phyloP scores from a whole-genome alignment of 768 basidiomycete species.

The Rhizopogon salebrosus region DNA sequence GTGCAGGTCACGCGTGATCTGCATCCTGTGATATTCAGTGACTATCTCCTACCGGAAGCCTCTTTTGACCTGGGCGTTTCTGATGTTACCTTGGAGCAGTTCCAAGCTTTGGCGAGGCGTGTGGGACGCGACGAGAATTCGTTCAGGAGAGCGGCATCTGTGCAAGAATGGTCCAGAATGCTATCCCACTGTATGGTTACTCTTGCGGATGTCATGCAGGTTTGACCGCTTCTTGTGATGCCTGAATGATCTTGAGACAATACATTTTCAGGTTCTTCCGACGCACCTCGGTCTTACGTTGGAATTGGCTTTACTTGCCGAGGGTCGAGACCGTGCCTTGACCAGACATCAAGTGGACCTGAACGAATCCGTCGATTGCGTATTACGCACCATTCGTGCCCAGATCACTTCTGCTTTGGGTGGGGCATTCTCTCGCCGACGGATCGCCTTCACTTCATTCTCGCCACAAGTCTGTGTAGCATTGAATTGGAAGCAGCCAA shows the following conservation, averaged over 20 bases:
- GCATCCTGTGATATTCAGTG: conserved; percentile 79
- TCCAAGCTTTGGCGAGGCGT: conserved; percentile 56
- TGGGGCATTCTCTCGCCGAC: conserved; percentile 53
- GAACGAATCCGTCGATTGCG: conserved; percentile 79
- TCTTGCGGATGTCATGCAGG: conserved; percentile 71
- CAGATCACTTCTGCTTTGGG: conserved; percentile 51
- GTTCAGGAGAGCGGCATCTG: conserved; percentile 24
- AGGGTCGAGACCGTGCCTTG: conserved; percentile 34
- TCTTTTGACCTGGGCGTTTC: conserved; percentile 75
- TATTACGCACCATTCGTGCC: conserved; percentile 74
- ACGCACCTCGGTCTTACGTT: conserved; percentile 68
- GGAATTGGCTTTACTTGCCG: conserved; percentile 74
- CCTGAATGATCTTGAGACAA: conserved; percentile 4
- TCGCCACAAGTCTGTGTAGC: conserved; percentile 86
- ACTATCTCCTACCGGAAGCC: conserved; percentile 70
- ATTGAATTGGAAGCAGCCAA: conserved; percentile 98
- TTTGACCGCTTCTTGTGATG: conserved; percentile 28
- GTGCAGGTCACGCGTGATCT: conserved; percentile 92
- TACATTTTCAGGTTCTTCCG: conserved; percentile 47
- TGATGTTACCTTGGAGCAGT: conserved; percentile 82
- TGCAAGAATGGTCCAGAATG: conserved; percentile 42
- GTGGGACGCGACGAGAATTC: conserved; percentile 37
- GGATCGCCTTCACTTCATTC: conserved; percentile 90
- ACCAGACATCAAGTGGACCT: conserved; percentile 58
- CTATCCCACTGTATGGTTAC: conserved; percentile 60